Percentiles rank a stretch among this genome's conserved stretches.
Evolutionary conservation across 1,139 yeast genomes (phyloP).

Genomic region (Taphrina communis): DNA sequence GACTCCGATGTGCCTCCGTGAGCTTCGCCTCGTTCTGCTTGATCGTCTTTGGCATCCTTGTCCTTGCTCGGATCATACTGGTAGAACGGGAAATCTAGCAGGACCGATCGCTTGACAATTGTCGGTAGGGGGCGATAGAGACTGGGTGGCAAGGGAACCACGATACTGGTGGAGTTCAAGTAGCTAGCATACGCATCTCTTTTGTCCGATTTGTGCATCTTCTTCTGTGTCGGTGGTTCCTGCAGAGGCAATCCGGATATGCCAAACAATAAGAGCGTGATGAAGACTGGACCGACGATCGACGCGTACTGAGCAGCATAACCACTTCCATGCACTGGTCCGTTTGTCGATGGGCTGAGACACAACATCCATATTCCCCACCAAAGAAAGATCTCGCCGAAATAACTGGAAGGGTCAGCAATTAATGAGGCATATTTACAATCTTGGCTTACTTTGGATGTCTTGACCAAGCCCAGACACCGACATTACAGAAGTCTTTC

Average conservation of each 20-base stretch:
- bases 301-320: slow-evolving; percentile 37
- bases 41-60: slow-evolving; percentile 20
- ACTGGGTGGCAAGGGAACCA: slow-evolving; percentile 28
- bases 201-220: slow-evolving; percentile 38
- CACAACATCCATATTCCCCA: slow-evolving; percentile 40
- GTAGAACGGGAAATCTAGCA: slow-evolving; percentile 34
- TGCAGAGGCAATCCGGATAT: slow-evolving; percentile 33
- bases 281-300: slow-evolving; percentile 34
- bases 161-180: slow-evolving; percentile 22
- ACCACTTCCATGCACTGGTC: slow-evolving; percentile 29
- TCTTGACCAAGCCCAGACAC: slow-evolving; percentile 35
- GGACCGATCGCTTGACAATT: slow-evolving; percentile 23
- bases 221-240: slow-evolving; percentile 35
- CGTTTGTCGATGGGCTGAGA: slow-evolving; percentile 37
- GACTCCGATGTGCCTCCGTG: not conserved
- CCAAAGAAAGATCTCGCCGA: slow-evolving; percentile 39
- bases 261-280: slow-evolving; percentile 30
- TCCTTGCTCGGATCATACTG: slow-evolving; percentile 36
- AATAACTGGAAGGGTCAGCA: slow-evolving; percentile 1
- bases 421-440: not conserved
- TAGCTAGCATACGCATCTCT: slow-evolving; percentile 25
- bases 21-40: slow-evolving; percentile 29
- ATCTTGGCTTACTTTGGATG: slow-evolving; percentile 23
- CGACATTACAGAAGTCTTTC: slow-evolving; percentile 31
- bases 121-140: slow-evolving; percentile 35